phyloP scores from a whole-genome alignment of 2,329 filamentous ascomycete species.

The Fusarium caatingaense region DNA sequence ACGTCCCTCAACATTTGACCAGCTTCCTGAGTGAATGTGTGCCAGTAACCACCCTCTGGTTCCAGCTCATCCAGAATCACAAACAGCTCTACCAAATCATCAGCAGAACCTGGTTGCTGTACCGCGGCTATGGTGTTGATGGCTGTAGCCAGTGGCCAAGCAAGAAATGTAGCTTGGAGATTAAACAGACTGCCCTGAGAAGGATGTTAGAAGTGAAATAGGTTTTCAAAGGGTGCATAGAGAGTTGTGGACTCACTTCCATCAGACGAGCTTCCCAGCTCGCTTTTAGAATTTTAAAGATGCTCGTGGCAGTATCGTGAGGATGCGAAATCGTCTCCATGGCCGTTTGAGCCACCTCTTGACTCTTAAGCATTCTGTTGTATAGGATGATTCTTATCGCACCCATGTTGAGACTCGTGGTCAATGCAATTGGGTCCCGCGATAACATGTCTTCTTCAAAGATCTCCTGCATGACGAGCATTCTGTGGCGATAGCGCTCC shows the following conservation, averaged over 20 bases:
- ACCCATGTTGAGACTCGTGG: background rate
- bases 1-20: background rate
- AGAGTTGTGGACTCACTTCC: accelerated
- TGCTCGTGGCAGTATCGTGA: background rate
- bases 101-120: too few species aligned
- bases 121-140: background rate
- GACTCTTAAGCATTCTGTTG: accelerated
- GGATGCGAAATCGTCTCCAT: background rate
- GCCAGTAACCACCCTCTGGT: background rate
- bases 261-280: background rate
- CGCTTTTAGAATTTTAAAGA: background rate
- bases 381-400: background rate
- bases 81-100: background rate
- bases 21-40: background rate
- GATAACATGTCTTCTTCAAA: accelerated
- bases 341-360: background rate
- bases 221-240: accelerated
- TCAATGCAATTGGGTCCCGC: background rate
- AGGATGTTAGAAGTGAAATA: background rate
- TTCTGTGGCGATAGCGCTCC: background rate
- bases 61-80: background rate
- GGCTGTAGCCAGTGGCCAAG: background rate
- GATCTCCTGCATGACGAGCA: accelerated
- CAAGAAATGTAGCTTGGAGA: background rate
- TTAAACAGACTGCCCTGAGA: background rate